Percentiles rank a stretch among this genome's conserved stretches.
phyloP scores from a whole-genome alignment of 169 alveolate genomes.

The Neospora caninum region DNA sequence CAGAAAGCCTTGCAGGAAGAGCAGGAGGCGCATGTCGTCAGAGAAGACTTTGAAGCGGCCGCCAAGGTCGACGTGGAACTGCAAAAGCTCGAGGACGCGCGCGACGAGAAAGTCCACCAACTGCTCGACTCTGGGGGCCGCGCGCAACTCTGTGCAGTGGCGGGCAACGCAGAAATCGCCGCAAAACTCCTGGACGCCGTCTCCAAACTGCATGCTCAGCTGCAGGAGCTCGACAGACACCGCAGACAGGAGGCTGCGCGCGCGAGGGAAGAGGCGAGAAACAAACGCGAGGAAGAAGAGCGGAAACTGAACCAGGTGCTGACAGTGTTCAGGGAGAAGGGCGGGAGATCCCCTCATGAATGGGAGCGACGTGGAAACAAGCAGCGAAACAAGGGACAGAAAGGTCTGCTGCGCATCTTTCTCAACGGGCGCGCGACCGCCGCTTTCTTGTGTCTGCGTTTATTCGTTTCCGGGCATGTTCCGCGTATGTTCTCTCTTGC shows the following conservation, averaged over 20 bases:
- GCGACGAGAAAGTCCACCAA: background rate
- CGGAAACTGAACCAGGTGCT: too few relatives aligned
- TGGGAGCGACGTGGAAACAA: too few relatives aligned
- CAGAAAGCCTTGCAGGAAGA: background rate
- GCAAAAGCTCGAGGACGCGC: background rate
- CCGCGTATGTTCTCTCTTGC: too few relatives aligned
- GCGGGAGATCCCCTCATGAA: too few relatives aligned
- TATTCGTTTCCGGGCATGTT: too few relatives aligned
- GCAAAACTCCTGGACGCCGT: background rate
- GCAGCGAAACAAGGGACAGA: too few relatives aligned
- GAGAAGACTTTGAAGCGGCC: constrained; percentile 14
- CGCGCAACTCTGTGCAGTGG: background rate
- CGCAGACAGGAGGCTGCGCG: background rate
- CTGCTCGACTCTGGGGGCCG: background rate
- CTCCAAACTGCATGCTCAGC: background rate
- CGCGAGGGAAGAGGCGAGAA: background rate
- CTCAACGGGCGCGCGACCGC: too few relatives aligned
- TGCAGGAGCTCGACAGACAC: background rate
- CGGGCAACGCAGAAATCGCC: background rate
- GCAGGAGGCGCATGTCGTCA: background rate
- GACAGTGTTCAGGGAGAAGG: background rate
- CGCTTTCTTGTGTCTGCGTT: background rate
- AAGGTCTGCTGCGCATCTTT: too few relatives aligned
- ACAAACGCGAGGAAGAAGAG: background rate
- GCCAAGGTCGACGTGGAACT: constrained; percentile 12